These are phyloP conservation scores for Nitzschia sp. DNA, from an alignment of 108 stramenopile genomes.

Conservation along the genomic window DNA sequence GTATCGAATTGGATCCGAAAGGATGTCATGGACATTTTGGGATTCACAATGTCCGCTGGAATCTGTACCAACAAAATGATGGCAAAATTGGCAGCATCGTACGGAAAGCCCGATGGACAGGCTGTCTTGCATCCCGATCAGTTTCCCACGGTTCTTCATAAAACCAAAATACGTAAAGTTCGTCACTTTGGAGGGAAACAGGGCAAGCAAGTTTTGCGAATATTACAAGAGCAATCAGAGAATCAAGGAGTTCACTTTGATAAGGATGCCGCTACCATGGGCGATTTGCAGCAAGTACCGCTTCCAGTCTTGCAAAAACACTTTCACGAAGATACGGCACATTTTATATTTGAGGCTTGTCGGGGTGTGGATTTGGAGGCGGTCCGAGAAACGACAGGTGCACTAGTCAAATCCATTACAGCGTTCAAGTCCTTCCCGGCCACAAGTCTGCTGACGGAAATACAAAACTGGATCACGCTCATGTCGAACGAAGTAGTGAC, in stretches of 20 bases:
- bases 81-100: slow-evolving; percentile 82
- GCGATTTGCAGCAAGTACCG: slow-evolving; percentile 42
- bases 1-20: slow-evolving; percentile 58
- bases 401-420: slow-evolving; percentile 79
- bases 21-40: slow-evolving; percentile 56
- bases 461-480: slow-evolving; percentile 69
- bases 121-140: slow-evolving; percentile 65
- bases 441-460: slow-evolving; percentile 33
- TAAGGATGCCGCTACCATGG: slow-evolving; percentile 24
- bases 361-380: slow-evolving; percentile 71
- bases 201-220: slow-evolving; percentile 53
- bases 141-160: slow-evolving; percentile 56
- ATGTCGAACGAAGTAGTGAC: slow-evolving; percentile 70
- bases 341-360: slow-evolving; percentile 69
- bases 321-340: slow-evolving; percentile 47
- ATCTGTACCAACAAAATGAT: slow-evolving; percentile 80
- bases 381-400: slow-evolving; percentile 64
- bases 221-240: slow-evolving; percentile 27
- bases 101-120: slow-evolving; percentile 89
- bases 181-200: slow-evolving; percentile 87
- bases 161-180: slow-evolving; percentile 74
- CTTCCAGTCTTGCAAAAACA: slow-evolving; percentile 51
- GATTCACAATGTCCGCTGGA: slow-evolving; percentile 83
- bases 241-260: neutral
- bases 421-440: slow-evolving; percentile 80